Percentiles rank a stretch among this genome's conserved stretches.
Evolutionary conservation across 1,284 basidiomycete species (phyloP).

Genomic region (Naganishia albida): DNA sequence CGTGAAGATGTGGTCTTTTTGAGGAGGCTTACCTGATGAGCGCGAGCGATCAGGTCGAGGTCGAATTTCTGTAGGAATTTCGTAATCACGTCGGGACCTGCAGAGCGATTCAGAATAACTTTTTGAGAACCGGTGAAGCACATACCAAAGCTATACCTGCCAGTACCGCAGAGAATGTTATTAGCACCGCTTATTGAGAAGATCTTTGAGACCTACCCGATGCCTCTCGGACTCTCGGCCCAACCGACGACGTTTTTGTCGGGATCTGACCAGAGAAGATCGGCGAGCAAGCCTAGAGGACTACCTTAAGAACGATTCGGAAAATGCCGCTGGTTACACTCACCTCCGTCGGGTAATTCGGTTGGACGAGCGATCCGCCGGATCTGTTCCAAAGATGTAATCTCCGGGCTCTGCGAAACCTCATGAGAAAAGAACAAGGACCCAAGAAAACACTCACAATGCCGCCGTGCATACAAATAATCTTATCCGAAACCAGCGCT

Average conservation of each 20-base stretch:
- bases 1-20: conserved; percentile 29
- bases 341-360: conserved; percentile 54
- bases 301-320: conserved; percentile 62
- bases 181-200: too few relatives aligned
- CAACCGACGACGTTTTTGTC: conserved; percentile 96
- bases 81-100: conserved; percentile 57
- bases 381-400: conserved; percentile 98
- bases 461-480: conserved; percentile 98
- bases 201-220: conserved; percentile 57
- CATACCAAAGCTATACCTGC: conserved; percentile 41
- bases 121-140: not conserved
- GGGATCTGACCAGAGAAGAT: conserved; percentile 97
- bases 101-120: conserved; percentile 31
- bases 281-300: conserved; percentile 98
- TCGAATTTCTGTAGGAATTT: conserved; percentile 58
- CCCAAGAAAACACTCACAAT: conserved; percentile 53
- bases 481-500: conserved; percentile 98
- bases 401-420: conserved; percentile 69
- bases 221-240: conserved; percentile 98
- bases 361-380: conserved; percentile 96
- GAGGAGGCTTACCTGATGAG: conserved; percentile 14
- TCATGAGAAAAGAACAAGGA: not conserved
- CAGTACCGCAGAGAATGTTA: not conserved
- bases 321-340: conserved; percentile 1
- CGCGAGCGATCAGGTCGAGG: conserved; percentile 56